Conservation (phyloP, 2,329 filamentous ascomycete species). For the Colletotrichum lini region DNA sequence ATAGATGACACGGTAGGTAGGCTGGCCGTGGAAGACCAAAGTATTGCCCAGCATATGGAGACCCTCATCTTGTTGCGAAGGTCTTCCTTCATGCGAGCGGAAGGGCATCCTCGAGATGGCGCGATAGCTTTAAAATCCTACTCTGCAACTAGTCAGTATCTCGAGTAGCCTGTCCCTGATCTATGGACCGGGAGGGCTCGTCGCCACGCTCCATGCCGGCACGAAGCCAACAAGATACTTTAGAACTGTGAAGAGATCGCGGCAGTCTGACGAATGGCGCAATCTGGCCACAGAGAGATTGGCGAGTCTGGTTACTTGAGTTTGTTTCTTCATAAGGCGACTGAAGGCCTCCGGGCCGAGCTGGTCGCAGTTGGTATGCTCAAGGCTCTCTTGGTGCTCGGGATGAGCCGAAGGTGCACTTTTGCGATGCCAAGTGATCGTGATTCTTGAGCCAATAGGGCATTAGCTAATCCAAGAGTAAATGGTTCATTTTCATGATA, state of each 20-base stretch:
- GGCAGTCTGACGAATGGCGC: background rate
- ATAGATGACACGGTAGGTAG: background rate
- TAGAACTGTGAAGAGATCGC: background rate
- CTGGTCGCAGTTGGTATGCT: background rate
- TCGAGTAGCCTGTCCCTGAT: background rate
- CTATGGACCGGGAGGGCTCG: background rate
- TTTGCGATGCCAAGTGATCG: too few species aligned
- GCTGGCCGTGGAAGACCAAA: background rate
- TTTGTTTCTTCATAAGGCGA: background rate
- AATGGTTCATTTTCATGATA: background rate
- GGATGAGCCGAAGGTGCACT: too few species aligned
- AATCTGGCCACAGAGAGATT: background rate
- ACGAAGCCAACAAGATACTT: background rate
- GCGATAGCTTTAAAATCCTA: too few species aligned
- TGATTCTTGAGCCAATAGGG: background rate
- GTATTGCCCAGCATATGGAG: background rate
- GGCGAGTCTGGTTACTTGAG: background rate
- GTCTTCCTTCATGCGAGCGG: background rate
- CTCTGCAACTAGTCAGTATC: background rate
- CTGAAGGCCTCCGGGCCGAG: background rate
- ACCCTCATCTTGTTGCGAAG: too few species aligned
- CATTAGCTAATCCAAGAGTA: background rate
- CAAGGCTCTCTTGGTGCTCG: background rate
- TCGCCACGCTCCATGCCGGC: background rate
- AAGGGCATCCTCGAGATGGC: background rate